Base-by-base conservation (phyloP, 148 eudicot species). In the Gaultheria prostrata region DNA sequence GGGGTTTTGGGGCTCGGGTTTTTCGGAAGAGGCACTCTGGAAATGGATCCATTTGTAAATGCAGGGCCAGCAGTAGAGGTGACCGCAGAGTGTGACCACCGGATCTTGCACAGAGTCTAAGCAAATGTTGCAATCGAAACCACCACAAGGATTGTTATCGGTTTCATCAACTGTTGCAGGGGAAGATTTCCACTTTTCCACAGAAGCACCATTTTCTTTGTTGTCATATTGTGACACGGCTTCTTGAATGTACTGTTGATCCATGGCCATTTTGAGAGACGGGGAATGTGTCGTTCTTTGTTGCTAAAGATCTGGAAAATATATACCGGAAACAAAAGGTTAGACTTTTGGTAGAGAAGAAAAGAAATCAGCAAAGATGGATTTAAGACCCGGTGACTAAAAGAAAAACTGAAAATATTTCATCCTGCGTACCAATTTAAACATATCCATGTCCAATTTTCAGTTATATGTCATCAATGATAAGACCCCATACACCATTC, bases 41-140 rank as follows among this genome's bases (percentile, higher is more conserved):
- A 86, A 88, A 59, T 86, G 90, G 20, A 95, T 89, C 98, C 98
- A 95, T 79, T 86, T 87, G 89, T 94, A 95, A 65, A 95, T 94
- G 86, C 98, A 95, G 33, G 97, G 98, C 98, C 98, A 95, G 76
- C 98, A 95, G 74, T 92, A 95, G 83, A 95, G 97, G 83, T 95
- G 98, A 33, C 98, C 98, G 46, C 98, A 94, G 3, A 95, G 82
- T 53, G 98, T 95, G 51, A 95, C 92, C 17, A 95, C 97, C 0
- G 98, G 98, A 21, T 95, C 95, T 45, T 89, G 92, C 70, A 94
- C 97, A 3, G 81, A 81, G 79, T 95, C 98, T 78, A 93, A 85
- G 87, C 98, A 95, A 1, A 95, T 95, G 79, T 94, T 95, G 89
- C 98, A 95, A 57, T 95, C 98, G 30, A 95, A 95, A 21, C 93